Conservation (phyloP, 192 early-diverging fungal genomes). For the Mortierella antarctica region DNA sequence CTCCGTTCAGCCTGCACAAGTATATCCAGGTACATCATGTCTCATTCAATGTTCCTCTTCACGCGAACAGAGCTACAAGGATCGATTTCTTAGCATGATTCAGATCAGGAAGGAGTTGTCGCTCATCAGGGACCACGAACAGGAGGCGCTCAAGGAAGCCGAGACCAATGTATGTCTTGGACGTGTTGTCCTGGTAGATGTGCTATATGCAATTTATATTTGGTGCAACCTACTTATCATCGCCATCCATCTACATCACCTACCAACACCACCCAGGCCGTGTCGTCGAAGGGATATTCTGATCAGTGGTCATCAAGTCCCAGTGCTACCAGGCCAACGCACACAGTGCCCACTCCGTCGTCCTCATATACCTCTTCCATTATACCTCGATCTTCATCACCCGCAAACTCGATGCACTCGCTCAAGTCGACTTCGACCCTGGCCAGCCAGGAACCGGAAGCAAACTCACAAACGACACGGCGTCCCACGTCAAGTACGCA, state of each 20-base stretch:
- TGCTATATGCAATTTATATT: too few species aligned
- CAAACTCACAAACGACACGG: slow-evolving; percentile 1
- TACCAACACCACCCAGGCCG: too few species aligned
- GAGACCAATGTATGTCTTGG: slow-evolving; percentile 20
- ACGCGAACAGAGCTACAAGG: slow-evolving; percentile 26
- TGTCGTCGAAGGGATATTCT: too few species aligned
- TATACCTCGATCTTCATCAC: slow-evolving; percentile 17
- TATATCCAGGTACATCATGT: too few species aligned
- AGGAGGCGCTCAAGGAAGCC: slow-evolving; percentile 32
- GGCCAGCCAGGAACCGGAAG: slow-evolving; percentile 27
- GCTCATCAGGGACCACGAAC: slow-evolving; percentile 34
- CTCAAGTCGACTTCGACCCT: slow-evolving; percentile 25
- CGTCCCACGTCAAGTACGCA: neutral
- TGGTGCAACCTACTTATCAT: too few species aligned
- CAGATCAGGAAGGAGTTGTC: slow-evolving; percentile 41
- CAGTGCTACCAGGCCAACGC: neutral
- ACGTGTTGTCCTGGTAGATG: too few species aligned
- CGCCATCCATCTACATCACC: too few species aligned
- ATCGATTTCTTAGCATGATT: slow-evolving; percentile 42
- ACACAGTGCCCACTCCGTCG: slow-evolving; percentile 10
- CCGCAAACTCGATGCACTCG: slow-evolving; percentile 30
- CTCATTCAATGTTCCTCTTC: too few species aligned
- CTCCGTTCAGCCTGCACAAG: too few species aligned
- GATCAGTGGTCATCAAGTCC: neutral
- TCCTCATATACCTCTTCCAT: slow-evolving; percentile 10